phyloP scores from a whole-genome alignment of 2,329 filamentous ascomycete species.

The Fusarium sacchari region DNA sequence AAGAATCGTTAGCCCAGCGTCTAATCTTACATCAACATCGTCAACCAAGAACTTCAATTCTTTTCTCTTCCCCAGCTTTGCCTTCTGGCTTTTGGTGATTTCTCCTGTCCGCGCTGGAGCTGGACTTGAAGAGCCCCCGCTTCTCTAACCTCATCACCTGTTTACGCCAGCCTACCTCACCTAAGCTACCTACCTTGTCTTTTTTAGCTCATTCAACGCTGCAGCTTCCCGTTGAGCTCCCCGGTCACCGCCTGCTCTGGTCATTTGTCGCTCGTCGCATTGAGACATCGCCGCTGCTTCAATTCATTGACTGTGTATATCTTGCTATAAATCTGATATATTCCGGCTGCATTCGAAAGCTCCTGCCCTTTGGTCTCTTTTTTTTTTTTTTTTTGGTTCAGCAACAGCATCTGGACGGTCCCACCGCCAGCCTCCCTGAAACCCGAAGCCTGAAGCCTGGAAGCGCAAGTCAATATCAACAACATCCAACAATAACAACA shows the following conservation, averaged over 20 bases:
- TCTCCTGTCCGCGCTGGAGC: conserved; percentile 31
- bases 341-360: conserved; percentile 6
- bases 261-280: conserved; percentile 16
- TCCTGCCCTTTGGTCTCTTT: not conserved
- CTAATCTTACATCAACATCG: conserved; percentile 26
- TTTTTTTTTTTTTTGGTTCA: not conserved
- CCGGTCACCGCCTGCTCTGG: conserved; percentile 38
- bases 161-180: conserved; percentile 3
- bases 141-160: not conserved
- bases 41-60: conserved; percentile 40
- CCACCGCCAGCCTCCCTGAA: conserved; percentile 25
- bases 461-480: conserved; percentile 41
- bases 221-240: conserved; percentile 24
- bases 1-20: conserved; percentile 26
- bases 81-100: conserved; percentile 24
- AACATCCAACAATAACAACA: conserved; percentile 45
- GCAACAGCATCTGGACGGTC: conserved; percentile 6
- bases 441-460: conserved; percentile 29
- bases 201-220: conserved; percentile 22
- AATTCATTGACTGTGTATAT: conserved; percentile 23
- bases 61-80: conserved; percentile 25
- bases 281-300: conserved; percentile 22
- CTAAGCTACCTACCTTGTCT: not conserved
- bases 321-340: conserved; percentile 3
- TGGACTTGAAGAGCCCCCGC: conserved; percentile 14